Conservation (phyloP, 345 rosid genomes). For the Fremontodendron californicum region DNA sequence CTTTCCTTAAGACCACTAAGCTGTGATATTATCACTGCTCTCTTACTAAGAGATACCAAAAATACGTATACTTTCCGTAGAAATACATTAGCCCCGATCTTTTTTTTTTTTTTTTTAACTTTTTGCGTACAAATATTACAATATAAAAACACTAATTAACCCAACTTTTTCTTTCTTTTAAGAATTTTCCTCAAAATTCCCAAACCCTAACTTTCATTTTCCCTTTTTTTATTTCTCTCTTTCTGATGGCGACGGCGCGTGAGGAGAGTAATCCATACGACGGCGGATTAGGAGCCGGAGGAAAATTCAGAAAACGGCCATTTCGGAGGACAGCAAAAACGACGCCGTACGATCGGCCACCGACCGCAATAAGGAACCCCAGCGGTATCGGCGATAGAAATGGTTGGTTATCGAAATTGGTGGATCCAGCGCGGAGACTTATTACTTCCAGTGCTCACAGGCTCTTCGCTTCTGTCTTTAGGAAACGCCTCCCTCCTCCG, state of each 20-base stretch:
- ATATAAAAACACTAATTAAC: conserved; percentile 47
- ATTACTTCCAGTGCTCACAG: conserved; percentile 69
- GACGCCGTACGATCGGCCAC: conserved; percentile 81
- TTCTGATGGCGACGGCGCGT: conserved; percentile 49
- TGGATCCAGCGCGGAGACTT: conserved; percentile 89
- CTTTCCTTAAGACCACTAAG: background rate
- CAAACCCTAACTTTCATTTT: conserved; percentile 36
- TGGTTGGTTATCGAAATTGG: conserved; percentile 81
- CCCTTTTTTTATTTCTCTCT: conserved; percentile 2
- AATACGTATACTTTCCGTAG: background rate
- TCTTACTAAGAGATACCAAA: background rate
- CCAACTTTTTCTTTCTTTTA: conserved; percentile 5
- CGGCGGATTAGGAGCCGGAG: conserved; percentile 49
- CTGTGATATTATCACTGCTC: background rate
- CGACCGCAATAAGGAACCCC: conserved; percentile 42
- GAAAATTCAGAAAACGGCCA: conserved; percentile 71
- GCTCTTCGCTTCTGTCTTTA: conserved; percentile 69
- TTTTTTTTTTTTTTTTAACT: background rate
- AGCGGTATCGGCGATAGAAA: conserved; percentile 25
- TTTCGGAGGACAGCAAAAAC: conserved; percentile 37
- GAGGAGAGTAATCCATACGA: conserved; percentile 41
- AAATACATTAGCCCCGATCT: background rate
- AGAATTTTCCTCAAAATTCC: conserved; percentile 21
- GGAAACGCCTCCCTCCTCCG: conserved; percentile 60
- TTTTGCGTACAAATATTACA: background rate